Base-by-base conservation (phyloP, 306 rosid species). In the Gleditsia sinensis region DNA sequence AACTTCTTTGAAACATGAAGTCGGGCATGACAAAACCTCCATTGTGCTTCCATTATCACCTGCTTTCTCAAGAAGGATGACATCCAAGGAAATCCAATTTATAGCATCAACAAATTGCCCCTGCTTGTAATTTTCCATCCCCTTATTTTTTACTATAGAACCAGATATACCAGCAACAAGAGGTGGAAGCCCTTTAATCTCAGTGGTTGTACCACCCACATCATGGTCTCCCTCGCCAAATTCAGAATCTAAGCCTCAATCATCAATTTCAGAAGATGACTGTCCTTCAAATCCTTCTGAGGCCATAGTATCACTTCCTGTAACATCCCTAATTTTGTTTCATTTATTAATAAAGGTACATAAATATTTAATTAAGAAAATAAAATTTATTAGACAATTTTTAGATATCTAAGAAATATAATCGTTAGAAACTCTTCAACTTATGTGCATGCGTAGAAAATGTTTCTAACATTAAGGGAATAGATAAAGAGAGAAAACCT, bases 71-170 rank as follows among this genome's bases (percentile, higher is more conserved):
- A 95, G 81, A 79, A 95, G 92, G 78, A 92, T 24, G 8, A 86
- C 67, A 24, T 98, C 96, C 99, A 98, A 95, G 8, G 97, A 95
- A 39, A 95, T 88, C 99, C 99, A 95, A 83, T 92, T 92, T 60
- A 92, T 92, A 61, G 98, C 98, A 79, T 95, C 99, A 12, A 96
- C 96, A 80, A 86, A 95, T 72, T 95, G 99, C 23, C 99, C 99
- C 80, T 90, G 96, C 85, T 88, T 90, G 92, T 95, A 92, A 70
- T 74, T 84, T 42, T 95, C 96, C 92, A 92, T 83, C 67, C 99
- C 98, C 79, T 95, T 95, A 77, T 76, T 80, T 85, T 88, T 92
- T 6, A 98, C 99, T 34, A 79, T 19, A 11, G 96, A 82, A 25
- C 90, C 87, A 0, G 96, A 84, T 27, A 95, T 65, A 59, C 97